Base-by-base conservation (phyloP, 2,329 filamentous ascomycete genomes). In the Orbilia oligospora region DNA sequence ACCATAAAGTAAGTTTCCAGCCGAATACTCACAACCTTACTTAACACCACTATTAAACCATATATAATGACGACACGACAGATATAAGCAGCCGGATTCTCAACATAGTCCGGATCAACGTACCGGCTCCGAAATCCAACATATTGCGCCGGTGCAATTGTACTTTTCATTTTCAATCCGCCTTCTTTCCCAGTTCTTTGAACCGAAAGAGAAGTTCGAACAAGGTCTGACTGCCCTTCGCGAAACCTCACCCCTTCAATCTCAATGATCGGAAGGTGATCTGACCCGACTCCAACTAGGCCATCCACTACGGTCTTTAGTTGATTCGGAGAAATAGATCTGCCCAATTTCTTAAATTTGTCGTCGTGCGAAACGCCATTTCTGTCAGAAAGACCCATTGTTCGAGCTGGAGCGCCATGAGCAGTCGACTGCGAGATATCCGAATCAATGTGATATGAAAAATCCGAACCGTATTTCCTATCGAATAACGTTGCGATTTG, bases 11-110 rank as follows among this genome's bases (percentile, higher is more conserved):
- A 46, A 46, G 56, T 27, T 36, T 61, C 56, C 36, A 61, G 9
- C 56, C 56, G 56, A 44, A 61, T 61, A 44, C 56, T 61, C 36
- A 61, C 36, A 22, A 61, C 33, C 8, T 61, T 61, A 18, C 56
- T 61, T 12, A 61, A 24, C 33, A 44, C 56, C 56, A 61, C 56
- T 41, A 61, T 61, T 14, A 61, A 24, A 24, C 56, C 56, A 10
- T 27, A 61, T 22, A 61, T 61, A 44, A 61, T 61, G 12, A 44
- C 56, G 18, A 61, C 56, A 24, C 56, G 56, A 12, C 56, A 61
- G 2, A 61, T 12, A 27, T 61, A 61, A 16, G 56, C 33, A 41
- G 56, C 56, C 33, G 56, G 56, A n/a, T 61, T 61, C 56, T 61
- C 56, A n/a, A 61, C n/a, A 20, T 61, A 61, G 16, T 61, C 20